phyloP scores from a whole-genome alignment of 208 protist species.

The Trypanosoma boissoni region DNA sequence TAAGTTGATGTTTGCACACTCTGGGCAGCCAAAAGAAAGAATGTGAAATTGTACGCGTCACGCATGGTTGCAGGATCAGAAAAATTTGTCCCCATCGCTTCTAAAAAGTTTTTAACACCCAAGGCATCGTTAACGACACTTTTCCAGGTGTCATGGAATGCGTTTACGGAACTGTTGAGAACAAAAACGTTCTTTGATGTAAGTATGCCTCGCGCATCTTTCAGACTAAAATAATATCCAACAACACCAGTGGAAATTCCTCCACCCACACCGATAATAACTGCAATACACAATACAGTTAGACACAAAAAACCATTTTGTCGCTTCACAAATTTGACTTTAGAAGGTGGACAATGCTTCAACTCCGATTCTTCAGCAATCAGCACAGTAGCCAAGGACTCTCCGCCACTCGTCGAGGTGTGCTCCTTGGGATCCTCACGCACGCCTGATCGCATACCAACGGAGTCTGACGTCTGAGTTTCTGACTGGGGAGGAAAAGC shows the following conservation, averaged over 20 bases:
- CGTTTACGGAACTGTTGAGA: constrained; percentile 40
- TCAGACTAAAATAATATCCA: constrained; percentile 32
- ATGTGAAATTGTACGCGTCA: constrained; percentile 24
- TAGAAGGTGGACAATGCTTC: neutral
- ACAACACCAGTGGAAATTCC: constrained; percentile 37
- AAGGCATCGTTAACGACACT: constrained; percentile 14
- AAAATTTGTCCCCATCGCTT: neutral
- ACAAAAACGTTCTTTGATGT: constrained; percentile 32
- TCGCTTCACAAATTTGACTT: constrained; percentile 24
- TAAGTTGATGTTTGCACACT: constrained; percentile 22
- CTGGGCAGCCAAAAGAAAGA: constrained; percentile 30
- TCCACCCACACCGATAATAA: constrained; percentile 41
- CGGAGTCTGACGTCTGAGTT: too few relatives aligned
- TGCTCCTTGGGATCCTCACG: too few relatives aligned
- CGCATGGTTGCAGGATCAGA: constrained; percentile 11
- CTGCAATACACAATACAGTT: constrained; percentile 25
- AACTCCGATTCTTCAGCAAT: too few relatives aligned
- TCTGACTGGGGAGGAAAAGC: too few relatives aligned
- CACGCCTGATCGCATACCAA: too few relatives aligned
- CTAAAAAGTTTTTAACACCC: constrained; percentile 28
- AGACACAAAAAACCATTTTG: constrained; percentile 25
- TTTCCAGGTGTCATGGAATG: constrained; percentile 26
- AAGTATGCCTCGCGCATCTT: constrained; percentile 20
- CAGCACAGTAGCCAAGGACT: too few relatives aligned
- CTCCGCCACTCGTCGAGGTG: too few relatives aligned